Evolutionary conservation across 495 filamentous ascomycete species (phyloP).

Genomic region (Penicillium flavigenum): DNA sequence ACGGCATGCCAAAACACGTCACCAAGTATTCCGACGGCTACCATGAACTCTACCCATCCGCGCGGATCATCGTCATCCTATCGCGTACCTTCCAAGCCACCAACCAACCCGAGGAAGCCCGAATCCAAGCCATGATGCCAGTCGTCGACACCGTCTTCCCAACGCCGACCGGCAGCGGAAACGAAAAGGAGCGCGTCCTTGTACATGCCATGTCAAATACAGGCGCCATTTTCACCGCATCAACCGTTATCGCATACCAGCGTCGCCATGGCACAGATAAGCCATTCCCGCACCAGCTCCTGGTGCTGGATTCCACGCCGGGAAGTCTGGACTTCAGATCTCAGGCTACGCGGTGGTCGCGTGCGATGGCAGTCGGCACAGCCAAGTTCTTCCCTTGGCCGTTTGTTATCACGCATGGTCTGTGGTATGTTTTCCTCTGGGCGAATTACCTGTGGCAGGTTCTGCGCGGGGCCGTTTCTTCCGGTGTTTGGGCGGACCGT

Average conservation of each 20-base stretch:
- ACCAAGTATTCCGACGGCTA: slow-evolving; percentile 55
- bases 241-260: slow-evolving; percentile 48
- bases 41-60: slow-evolving; percentile 46
- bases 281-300: slow-evolving; percentile 44
- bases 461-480: slow-evolving; percentile 19
- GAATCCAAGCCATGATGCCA: slow-evolving; percentile 49
- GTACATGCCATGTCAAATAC: slow-evolving; percentile 55
- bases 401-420: slow-evolving; percentile 42
- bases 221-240: slow-evolving; percentile 49
- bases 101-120: slow-evolving; percentile 40
- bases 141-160: slow-evolving; percentile 48
- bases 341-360: slow-evolving; percentile 50
- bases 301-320: slow-evolving; percentile 53
- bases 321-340: slow-evolving; percentile 47
- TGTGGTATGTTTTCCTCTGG: slow-evolving; percentile 42
- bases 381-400: slow-evolving; percentile 50
- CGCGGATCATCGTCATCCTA: slow-evolving; percentile 49
- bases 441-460: slow-evolving; percentile 17
- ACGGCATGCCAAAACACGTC: slow-evolving; percentile 52
- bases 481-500: slow-evolving; percentile 25
- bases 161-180: slow-evolving; percentile 22
- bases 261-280: slow-evolving; percentile 34
- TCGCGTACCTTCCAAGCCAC: slow-evolving; percentile 47
- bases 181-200: slow-evolving; percentile 36
- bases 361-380: slow-evolving; percentile 52